Evolutionary conservation across 208 protist species (phyloP).

Genomic region (Acanthamoeba quina): DNA sequence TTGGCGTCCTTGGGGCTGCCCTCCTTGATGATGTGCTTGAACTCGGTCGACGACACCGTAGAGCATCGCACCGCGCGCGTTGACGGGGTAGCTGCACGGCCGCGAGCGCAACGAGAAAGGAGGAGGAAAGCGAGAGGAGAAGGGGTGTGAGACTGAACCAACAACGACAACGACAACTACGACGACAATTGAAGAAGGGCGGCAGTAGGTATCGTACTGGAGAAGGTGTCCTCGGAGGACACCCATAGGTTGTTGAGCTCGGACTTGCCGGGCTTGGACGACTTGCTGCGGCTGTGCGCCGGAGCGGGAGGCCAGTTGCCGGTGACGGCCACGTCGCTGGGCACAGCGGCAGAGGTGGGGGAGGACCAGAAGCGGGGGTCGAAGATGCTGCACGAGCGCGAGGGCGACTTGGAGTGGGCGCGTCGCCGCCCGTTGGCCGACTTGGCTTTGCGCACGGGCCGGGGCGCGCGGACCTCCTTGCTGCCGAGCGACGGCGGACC

Average conservation of each 20-base stretch:
- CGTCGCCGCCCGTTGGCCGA: constrained; percentile 28
- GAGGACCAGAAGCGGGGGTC: constrained; percentile 32
- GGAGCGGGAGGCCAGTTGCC: background rate
- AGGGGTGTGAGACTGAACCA: no score
- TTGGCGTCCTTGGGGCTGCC: background rate
- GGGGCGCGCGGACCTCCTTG: background rate
- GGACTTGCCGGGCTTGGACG: background rate
- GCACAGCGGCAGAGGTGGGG: background rate
- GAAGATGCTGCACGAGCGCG: constrained; percentile 17
- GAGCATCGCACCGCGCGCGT: background rate
- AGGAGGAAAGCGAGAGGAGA: no score
- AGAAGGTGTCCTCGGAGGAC: constrained; percentile 27
- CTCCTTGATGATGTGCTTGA: constrained; percentile 46
- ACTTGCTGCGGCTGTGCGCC: background rate
- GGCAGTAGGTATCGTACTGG: background rate
- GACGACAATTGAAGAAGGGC: no score
- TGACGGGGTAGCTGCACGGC: background rate
- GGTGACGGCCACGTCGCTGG: background rate
- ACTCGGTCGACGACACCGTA: constrained; percentile 10
- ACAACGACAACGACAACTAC: no score
- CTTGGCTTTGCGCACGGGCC: constrained; percentile 14
- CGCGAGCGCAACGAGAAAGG: background rate
- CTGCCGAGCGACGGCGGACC: background rate
- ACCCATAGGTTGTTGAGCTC: constrained; percentile 10
- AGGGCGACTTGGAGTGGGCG: constrained; percentile 21